Evolutionary conservation across 2,329 filamentous ascomycete genomes (phyloP).

Genomic region (Epichloe amarillans): DNA sequence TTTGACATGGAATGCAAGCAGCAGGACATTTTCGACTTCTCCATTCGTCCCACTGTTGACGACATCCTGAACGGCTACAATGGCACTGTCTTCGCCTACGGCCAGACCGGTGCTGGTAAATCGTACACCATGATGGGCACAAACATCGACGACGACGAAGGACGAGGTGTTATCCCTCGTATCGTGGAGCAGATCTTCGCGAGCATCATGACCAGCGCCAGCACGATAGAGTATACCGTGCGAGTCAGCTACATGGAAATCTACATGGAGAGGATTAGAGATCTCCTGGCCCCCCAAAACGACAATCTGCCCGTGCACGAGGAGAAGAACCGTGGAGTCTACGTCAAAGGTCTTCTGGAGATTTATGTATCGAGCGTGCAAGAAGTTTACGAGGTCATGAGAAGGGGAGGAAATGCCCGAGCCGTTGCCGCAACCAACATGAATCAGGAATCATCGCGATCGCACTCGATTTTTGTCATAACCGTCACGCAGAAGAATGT

Average conservation of each 20-base stretch:
- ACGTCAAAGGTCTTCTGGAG: conserved; percentile 88
- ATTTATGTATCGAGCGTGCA: conserved; percentile 92
- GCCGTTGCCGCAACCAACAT: conserved; percentile 97
- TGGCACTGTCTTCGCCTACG: conserved; percentile 96
- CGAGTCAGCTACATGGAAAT: conserved; percentile 99
- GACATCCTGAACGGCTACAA: conserved; percentile 99
- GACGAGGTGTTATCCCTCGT: conserved; percentile 88
- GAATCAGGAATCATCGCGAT: conserved; percentile 97
- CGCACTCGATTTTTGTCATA: conserved; percentile 95
- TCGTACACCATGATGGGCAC: conserved; percentile 82
- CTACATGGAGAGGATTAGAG: conserved; percentile 97
- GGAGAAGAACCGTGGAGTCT: conserved; percentile 90
- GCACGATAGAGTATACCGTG: conserved; percentile 96
- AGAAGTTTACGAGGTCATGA: conserved; percentile 94
- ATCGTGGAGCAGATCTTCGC: conserved; percentile 97
- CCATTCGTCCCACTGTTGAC: conserved; percentile 88
- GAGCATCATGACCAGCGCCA: conserved; percentile 81
- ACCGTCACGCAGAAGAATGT: conserved; percentile 97
- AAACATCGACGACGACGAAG: conserved; percentile 79
- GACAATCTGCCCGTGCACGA: conserved; percentile 97
- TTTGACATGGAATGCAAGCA: conserved; percentile 91
- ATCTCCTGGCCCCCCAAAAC: conserved; percentile 82
- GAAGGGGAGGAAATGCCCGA: conserved; percentile 76
- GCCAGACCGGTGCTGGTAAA: conserved; percentile 96
- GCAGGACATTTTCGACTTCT: conserved; percentile 94